Percentiles rank a stretch among this genome's conserved stretches.
These are phyloP conservation scores for Adenanthera pavonina DNA, from an alignment of 306 rosid genomes.

Conservation along the genomic window DNA sequence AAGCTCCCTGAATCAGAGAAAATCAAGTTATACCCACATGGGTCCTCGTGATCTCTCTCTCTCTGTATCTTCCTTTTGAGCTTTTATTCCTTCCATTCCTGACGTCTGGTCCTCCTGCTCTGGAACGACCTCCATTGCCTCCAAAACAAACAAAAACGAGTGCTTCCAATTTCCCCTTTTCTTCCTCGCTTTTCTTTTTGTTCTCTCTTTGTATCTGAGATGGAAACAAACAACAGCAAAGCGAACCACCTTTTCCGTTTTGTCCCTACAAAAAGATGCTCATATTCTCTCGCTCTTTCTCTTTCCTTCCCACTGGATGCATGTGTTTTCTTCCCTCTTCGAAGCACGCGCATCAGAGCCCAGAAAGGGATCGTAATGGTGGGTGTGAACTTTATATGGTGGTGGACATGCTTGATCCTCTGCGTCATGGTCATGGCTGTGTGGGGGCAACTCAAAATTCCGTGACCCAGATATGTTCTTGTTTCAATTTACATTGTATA, in stretches of 20 bases:
- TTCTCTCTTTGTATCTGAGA: conserved; percentile 17
- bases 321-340: no score
- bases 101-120: conserved; percentile 25
- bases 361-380: no score
- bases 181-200: conserved; percentile 5
- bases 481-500: conserved; percentile 7
- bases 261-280: conserved; percentile 37
- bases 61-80: conserved; percentile 35
- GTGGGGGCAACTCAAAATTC: neutral
- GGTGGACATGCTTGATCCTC: neutral
- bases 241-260: conserved; percentile 46
- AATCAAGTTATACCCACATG: conserved; percentile 33
- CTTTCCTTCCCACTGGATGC: no score
- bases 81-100: conserved; percentile 43
- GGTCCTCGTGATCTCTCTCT: conserved; percentile 47
- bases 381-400: neutral
- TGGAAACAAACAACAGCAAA: neutral
- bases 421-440: neutral
- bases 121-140: conserved; percentile 21
- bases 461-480: conserved; percentile 9
- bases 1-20: no score
- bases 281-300: neutral
- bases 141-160: conserved; percentile 6
- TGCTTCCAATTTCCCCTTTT: neutral
- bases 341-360: no score